Evolutionary conservation across 176 grass and related monocot species (phyloP), one percentile per base, ranked within the genome.

Genomic region (Eragrostis nindensis): DNA sequence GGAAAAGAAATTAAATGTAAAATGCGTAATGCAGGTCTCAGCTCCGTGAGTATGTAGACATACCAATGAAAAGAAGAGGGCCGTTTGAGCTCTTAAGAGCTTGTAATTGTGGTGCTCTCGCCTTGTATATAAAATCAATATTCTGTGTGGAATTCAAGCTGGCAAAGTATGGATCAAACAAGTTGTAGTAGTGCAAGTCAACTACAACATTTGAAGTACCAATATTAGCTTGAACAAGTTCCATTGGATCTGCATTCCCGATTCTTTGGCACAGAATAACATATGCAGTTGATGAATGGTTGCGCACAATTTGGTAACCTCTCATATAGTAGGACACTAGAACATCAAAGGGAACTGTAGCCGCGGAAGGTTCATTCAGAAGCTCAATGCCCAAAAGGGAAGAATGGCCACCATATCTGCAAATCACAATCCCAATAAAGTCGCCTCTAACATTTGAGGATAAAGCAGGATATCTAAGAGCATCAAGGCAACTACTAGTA

Each of bases 131-230:
- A 46, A 77, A 94, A 44, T 92, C 77, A 87, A 94, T 92, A 87
- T 94, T 89, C 66, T 90, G 68, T 73, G 74, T 75, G 18, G 64
- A 79, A 27, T 82, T 82, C 55, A 94, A 29, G 57, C 81, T 85
- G 47, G 64, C 74, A 63, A 91, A 94, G 75, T 75, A 87, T 50
- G 84, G 67, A 62, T 94, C 86, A n/a, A 94, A 94, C 68, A 91
- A 68, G 78, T 85, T 91, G 69, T 94, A 94, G 50, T 91, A 94
- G 80, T 94, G 92, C 71, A 94, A 82, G 86, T 94, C 92, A 65
- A 94, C 70, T 64, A 94, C 89, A 52, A 87, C 44, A 87, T 91
- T 91, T 80, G 86, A 89, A 82, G 56, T 24, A 64, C 89, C 89
- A 72, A 94, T 70, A 75, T 82, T 89, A 56, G 86, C 89, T 79